phyloP scores from a whole-genome alignment of 2,329 filamentous ascomycete species.

The Alternaria brassicicola region DNA sequence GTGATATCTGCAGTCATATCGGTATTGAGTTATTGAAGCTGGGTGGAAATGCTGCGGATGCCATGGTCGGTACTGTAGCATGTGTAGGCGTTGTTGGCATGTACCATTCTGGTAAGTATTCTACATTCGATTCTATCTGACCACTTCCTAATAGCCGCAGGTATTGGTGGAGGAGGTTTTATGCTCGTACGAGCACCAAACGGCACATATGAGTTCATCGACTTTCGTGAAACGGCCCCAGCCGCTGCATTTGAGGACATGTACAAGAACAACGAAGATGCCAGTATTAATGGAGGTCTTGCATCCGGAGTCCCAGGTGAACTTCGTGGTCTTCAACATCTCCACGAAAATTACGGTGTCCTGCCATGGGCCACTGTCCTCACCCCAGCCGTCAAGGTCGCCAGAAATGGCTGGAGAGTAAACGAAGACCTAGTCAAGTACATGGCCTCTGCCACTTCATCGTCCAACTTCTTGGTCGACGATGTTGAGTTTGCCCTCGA shows the following conservation, averaged over 20 bases:
- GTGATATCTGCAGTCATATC: slow-evolving; percentile 53
- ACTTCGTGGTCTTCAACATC: slow-evolving; percentile 76
- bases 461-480: slow-evolving; percentile 71
- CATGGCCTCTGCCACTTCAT: slow-evolving; percentile 61
- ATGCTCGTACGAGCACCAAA: slow-evolving; percentile 75
- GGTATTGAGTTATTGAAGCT: slow-evolving; percentile 54
- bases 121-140: neutral
- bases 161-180: slow-evolving; percentile 90
- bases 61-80: slow-evolving; percentile 54
- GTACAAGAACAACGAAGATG: slow-evolving; percentile 73
- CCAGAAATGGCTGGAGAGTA: slow-evolving; percentile 64
- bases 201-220: slow-evolving; percentile 83
- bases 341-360: slow-evolving; percentile 73
- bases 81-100: slow-evolving; percentile 58
- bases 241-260: slow-evolving; percentile 82
- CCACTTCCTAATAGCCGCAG: slow-evolving; percentile 46
- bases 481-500: slow-evolving; percentile 84
- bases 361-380: slow-evolving; percentile 67
- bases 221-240: slow-evolving; percentile 89
- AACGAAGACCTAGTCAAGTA: slow-evolving; percentile 76
- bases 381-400: slow-evolving; percentile 74
- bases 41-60: slow-evolving; percentile 60
- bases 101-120: slow-evolving; percentile 51
- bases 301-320: slow-evolving; percentile 73
- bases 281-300: slow-evolving; percentile 74